Conservation (phyloP, 495 filamentous ascomycete genomes). For the Alectoria sarmentosa region DNA sequence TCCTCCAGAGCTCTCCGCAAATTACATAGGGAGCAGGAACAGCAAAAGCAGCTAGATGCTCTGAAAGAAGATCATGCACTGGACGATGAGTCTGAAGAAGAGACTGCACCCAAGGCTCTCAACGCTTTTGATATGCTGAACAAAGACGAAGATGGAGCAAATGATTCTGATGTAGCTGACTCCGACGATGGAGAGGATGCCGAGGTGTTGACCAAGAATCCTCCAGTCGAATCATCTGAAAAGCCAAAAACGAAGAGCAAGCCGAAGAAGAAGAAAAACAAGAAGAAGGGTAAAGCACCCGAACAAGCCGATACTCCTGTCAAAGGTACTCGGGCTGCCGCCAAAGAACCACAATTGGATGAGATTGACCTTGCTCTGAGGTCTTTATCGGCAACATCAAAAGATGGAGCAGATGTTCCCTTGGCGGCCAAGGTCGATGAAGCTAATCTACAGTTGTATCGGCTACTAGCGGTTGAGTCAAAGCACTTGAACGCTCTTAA, state of each 20-base stretch:
- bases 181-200: slow-evolving; percentile 33
- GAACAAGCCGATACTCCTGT: neutral
- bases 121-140: slow-evolving; percentile 48
- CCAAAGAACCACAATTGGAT: slow-evolving; percentile 48
- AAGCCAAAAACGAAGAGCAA: slow-evolving; percentile 25
- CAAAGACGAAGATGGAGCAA: slow-evolving; percentile 54
- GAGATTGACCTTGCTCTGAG: slow-evolving; percentile 79
- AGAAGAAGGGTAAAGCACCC: slow-evolving; percentile 20
- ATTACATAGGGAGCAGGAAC: slow-evolving; percentile 56
- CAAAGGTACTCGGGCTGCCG: slow-evolving; percentile 34
- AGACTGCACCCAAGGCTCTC: slow-evolving; percentile 36
- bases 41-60: slow-evolving; percentile 52
- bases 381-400: slow-evolving; percentile 45
- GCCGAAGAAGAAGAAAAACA: slow-evolving; percentile 26
- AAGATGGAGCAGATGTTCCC: neutral
- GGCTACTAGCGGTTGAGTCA: slow-evolving; percentile 68
- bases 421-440: slow-evolving; percentile 14
- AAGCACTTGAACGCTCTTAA: slow-evolving; percentile 77
- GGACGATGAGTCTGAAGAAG: slow-evolving; percentile 45
- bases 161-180: slow-evolving; percentile 32
- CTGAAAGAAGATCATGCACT: slow-evolving; percentile 36
- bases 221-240: slow-evolving; percentile 3
- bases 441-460: slow-evolving; percentile 23
- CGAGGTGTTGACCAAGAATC: neutral
- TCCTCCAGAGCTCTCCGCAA: slow-evolving; percentile 75